Conservation (phyloP, 228 moss, liverwort and hornwort species). For the Sphagnum magellanicum region DNA sequence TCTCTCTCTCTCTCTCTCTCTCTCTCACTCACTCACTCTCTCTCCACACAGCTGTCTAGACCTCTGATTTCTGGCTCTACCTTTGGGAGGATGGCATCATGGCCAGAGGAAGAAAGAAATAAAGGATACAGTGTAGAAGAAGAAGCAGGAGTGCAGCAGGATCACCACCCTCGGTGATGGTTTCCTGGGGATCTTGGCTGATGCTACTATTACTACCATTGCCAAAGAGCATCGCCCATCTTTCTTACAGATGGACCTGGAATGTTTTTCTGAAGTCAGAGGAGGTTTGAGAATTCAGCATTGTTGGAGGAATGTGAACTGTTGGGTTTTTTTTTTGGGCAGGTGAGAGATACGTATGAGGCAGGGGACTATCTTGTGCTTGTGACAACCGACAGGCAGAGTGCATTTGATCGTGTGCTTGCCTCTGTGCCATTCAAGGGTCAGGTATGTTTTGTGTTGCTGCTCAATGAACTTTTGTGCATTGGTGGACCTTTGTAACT, state of each 20-base stretch:
- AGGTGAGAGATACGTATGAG: conserved; percentile 87
- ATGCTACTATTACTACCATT: too few species aligned
- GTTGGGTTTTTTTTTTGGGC: not conserved
- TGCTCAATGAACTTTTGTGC: not conserved
- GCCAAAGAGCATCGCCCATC: too few species aligned
- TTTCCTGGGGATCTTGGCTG: too few species aligned
- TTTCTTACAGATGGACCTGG: not conserved
- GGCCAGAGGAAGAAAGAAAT: not conserved
- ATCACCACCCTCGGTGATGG: too few species aligned
- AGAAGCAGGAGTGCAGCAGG: too few species aligned
- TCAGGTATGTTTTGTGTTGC: conserved; percentile 31
- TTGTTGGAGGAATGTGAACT: not conserved
- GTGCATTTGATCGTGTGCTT: conserved; percentile 87
- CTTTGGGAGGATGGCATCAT: not conserved
- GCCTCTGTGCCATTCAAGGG: conserved; percentile 99
- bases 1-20: not conserved
- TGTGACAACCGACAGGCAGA: conserved; percentile 91
- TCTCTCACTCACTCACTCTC: not conserved
- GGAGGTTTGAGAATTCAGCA: not conserved
- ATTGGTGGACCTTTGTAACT: not conserved
- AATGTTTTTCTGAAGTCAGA: not conserved
- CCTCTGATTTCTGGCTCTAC: too few species aligned
- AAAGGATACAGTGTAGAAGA: too few species aligned
- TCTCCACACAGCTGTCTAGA: not conserved
- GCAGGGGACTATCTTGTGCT: conserved; percentile 82